These are phyloP conservation scores for Lobosporangium transversale DNA, from an alignment of 192 early-diverging fungal species.

Conservation along the genomic window DNA sequence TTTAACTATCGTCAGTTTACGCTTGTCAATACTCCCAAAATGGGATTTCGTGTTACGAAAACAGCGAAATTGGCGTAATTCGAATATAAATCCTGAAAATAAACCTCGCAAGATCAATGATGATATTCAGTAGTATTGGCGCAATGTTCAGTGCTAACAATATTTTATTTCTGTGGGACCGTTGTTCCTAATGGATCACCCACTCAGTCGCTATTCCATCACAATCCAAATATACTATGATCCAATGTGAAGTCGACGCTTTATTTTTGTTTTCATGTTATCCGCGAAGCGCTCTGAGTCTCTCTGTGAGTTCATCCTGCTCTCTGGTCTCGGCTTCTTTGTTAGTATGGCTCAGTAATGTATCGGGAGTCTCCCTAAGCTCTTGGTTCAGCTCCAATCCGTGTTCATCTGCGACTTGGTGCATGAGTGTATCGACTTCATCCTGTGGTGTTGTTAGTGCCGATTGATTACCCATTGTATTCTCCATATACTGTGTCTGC, in stretches of 20 bases:
- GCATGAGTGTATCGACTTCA: constrained; percentile 94
- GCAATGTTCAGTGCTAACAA: too few relatives aligned
- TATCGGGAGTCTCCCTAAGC: constrained; percentile 65
- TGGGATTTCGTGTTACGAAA: constrained; percentile 34
- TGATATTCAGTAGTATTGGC: too few relatives aligned
- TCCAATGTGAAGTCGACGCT: too few relatives aligned
- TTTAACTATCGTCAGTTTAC: constrained; percentile 77
- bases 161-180: too few relatives aligned
- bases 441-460: constrained; percentile 88
- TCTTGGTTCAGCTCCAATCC: constrained; percentile 88
- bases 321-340: constrained; percentile 59
- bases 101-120: too few relatives aligned
- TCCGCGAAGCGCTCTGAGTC: constrained; percentile 58
- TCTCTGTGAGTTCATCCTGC: constrained; percentile 57
- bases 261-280: too few relatives aligned
- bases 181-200: too few relatives aligned
- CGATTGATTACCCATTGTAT: constrained; percentile 88
- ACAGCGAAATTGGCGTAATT: constrained; percentile 10
- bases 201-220: too few relatives aligned
- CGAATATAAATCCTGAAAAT: too few relatives aligned
- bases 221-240: too few relatives aligned
- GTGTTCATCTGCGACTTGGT: constrained; percentile 96
- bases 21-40: constrained; percentile 28
- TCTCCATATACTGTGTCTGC: constrained; percentile 97
- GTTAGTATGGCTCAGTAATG: constrained; percentile 47